Conservation (phyloP, 306 rosid species). For the Cucumis melo region DNA sequence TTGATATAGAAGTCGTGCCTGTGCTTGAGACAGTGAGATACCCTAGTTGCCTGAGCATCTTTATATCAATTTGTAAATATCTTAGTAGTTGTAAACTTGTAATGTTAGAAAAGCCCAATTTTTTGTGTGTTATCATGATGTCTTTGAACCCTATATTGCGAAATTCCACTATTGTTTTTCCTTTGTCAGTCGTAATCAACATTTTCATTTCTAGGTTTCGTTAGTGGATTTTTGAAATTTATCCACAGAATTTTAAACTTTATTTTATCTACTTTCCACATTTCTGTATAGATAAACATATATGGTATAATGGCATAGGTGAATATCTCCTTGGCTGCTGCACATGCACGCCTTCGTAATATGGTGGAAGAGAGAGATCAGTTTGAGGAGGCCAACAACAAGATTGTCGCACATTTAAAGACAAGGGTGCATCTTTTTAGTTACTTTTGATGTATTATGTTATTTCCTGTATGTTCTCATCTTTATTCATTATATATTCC, state of each 20-base stretch:
- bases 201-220: neutral
- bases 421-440: constrained; percentile 34
- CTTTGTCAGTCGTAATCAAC: neutral
- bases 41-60: neutral
- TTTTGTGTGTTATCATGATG: neutral
- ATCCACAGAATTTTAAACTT: neutral
- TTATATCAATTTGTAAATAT: neutral
- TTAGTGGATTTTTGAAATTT: neutral
- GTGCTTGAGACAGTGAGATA: neutral
- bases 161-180: neutral
- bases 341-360: constrained; percentile 70
- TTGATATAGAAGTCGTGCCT: neutral
- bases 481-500: neutral
- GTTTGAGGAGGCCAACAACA: constrained; percentile 91
- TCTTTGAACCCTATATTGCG: neutral
- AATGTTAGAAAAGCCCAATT: neutral
- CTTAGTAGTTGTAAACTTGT: neutral
- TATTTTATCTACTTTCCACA: neutral
- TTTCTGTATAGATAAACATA: neutral
- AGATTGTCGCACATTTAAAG: constrained; percentile 76
- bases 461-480: neutral
- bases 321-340: constrained; percentile 77
- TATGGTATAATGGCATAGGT: constrained; percentile 30
- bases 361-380: constrained; percentile 91
- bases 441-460: neutral